Evolutionary conservation across 805 yeast genomes (phyloP).

Genomic region (Jamesozyma rosinii): DNA sequence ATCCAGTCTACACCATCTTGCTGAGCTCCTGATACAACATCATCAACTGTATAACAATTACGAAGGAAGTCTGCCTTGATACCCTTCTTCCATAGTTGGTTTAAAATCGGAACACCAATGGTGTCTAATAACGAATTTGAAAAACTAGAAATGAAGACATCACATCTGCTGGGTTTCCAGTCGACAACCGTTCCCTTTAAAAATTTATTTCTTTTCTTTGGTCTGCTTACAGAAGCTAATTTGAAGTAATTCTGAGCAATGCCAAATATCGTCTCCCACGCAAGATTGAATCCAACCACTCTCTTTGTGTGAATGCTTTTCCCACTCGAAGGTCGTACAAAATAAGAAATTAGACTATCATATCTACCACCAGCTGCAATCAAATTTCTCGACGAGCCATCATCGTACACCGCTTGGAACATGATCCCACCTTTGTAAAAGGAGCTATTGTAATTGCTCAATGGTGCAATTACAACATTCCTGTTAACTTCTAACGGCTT

Average conservation of each 20-base stretch:
- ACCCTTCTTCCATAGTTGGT: conserved; percentile 63
- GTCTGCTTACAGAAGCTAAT: conserved; percentile 26
- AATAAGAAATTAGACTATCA: conserved; percentile 58
- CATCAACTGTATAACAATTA: conserved; percentile 48
- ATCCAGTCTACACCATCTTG: conserved; percentile 69
- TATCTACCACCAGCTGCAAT: conserved; percentile 93
- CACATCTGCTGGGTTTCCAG: conserved; percentile 61
- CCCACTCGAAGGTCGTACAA: conserved; percentile 48
- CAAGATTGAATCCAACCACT: conserved; percentile 83
- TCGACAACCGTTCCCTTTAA: conserved; percentile 32
- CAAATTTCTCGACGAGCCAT: conserved; percentile 38
- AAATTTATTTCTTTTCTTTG: conserved; percentile 30
- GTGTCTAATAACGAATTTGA: conserved; percentile 47
- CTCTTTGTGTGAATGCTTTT: conserved; percentile 32
- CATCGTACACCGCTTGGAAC: conserved; percentile 78
- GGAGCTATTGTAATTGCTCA: conserved; percentile 71
- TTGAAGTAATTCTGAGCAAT: conserved; percentile 42
- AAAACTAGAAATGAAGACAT: conserved; percentile 68
- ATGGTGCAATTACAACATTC: conserved; percentile 60
- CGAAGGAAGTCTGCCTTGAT: conserved; percentile 66
- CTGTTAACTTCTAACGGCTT: conserved; percentile 51
- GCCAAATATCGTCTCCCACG: conserved; percentile 56
- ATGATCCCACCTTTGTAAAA: conserved; percentile 76
- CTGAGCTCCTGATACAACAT: conserved; percentile 51
- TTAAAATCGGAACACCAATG: conserved; percentile 54